A percentile compares a stretch with the other conserved stretches of the same genome.
Evolutionary conservation across 2,329 filamentous ascomycete species (phyloP).

Genomic region (Alternaria burnsii): DNA sequence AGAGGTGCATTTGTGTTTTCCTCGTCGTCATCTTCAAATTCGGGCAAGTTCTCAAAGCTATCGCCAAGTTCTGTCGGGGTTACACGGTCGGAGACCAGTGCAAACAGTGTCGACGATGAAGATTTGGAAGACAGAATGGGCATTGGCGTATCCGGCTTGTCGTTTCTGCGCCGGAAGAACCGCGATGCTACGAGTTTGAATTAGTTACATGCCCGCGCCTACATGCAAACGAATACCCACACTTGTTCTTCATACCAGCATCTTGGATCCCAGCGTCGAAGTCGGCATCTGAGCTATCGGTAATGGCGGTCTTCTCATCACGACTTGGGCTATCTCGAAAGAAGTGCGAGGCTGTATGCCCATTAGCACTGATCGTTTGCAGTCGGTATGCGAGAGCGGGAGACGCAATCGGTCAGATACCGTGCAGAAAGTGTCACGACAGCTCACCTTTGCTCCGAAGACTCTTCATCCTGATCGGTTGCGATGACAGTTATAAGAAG

Average conservation of each 20-base stretch:
- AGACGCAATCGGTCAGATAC: not conserved
- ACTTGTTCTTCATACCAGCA: conserved; percentile 21
- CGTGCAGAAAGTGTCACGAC: not conserved
- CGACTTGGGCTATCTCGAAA: conserved; percentile 27
- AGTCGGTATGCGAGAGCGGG: not conserved
- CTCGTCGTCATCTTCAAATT: not conserved
- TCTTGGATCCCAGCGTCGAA: conserved; percentile 29
- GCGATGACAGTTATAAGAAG: not conserved
- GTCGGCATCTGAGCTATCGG: conserved; percentile 1
- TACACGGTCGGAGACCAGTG: not conserved
- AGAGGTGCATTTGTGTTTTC: not conserved
- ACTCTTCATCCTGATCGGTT: conserved; percentile 24
- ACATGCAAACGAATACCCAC: conserved; percentile 12
- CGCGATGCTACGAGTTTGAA: conserved; percentile 22
- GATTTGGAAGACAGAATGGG: conserved; percentile 3
- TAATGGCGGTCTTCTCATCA: conserved; percentile 27
- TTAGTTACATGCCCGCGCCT: not conserved
- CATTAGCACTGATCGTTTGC: not conserved
- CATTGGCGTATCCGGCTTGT: conserved; percentile 13
- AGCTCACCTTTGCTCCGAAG: conserved; percentile 30
- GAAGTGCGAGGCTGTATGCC: conserved; percentile 28
- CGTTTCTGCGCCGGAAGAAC: conserved; percentile 18
- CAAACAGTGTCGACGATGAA: conserved; percentile 6
- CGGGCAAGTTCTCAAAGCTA: not conserved
- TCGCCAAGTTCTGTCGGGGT: not conserved